These are phyloP conservation scores for Zalaria sp. DNA, from an alignment of 2,329 filamentous ascomycete genomes.

Conservation along the genomic window DNA sequence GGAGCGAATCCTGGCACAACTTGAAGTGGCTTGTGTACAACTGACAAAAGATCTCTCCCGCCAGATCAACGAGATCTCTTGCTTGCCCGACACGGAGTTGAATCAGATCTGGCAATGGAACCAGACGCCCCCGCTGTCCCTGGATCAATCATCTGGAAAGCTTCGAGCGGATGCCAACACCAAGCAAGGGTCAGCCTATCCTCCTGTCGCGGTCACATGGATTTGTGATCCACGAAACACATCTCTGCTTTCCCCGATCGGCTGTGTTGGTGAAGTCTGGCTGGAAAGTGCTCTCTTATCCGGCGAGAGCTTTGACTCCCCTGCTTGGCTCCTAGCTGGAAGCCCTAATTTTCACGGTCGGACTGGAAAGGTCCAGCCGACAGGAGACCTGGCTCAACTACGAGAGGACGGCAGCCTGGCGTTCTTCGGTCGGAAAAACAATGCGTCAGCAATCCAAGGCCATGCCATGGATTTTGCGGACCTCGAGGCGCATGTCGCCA, in stretches of 20 bases:
- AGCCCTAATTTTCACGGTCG: constrained; percentile 2
- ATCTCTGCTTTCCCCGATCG: constrained; percentile 22
- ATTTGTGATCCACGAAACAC: constrained; percentile 13
- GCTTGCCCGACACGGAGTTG: constrained; percentile 3
- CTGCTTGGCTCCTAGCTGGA: constrained; percentile 7
- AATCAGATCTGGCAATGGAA: constrained; percentile 6
- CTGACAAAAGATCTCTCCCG: constrained; percentile 2
- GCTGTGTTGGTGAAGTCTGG: constrained; percentile 11
- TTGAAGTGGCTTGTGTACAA: constrained; percentile 3
- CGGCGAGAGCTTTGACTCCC: constrained; percentile 15
- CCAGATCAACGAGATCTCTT: constrained; percentile 2
- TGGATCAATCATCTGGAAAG: background rate
- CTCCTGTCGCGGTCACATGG: constrained; percentile 10
- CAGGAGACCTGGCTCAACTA: constrained; percentile 13
- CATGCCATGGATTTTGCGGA: constrained; percentile 26
- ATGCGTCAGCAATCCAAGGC: constrained; percentile 17
- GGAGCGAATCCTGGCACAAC: constrained; percentile 6
- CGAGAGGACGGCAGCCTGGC: constrained; percentile 8
- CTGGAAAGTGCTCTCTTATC: constrained; percentile 3
- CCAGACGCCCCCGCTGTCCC: background rate
- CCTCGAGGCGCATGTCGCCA: constrained; percentile 24
- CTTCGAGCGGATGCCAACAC: background rate
- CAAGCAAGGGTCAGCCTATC: constrained; percentile 1
- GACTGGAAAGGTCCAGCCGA: constrained; percentile 5
- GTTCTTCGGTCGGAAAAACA: constrained; percentile 11